phyloP scores from a whole-genome alignment of 176 grass and related monocot genomes.

The Aegilops sharonensis region DNA sequence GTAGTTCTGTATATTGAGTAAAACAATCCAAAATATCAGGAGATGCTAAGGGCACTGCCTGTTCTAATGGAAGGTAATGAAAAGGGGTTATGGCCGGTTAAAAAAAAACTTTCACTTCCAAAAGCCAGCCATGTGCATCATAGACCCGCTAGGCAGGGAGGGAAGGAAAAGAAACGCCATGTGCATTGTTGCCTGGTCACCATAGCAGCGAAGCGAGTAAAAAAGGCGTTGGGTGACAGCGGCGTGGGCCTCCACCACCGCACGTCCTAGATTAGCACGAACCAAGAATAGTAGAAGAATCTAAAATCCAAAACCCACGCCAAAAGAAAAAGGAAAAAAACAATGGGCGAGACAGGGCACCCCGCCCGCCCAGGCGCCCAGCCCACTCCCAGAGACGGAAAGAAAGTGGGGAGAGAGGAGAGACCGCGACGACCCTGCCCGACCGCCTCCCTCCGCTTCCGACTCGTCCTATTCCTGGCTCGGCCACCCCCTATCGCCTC shows the following conservation, averaged over 20 bases:
- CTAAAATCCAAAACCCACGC: conserved; percentile 20
- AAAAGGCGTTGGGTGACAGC: not conserved
- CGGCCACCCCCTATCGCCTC: conserved; percentile 11
- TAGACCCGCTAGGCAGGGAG: too few species aligned
- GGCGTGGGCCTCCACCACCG: conserved; percentile 27
- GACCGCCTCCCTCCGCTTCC: conserved; percentile 16
- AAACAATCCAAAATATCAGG: conserved; percentile 12
- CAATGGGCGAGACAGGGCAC: not conserved
- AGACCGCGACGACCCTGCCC: conserved; percentile 12
- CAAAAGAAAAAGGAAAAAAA: not conserved
- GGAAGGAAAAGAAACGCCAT: too few species aligned
- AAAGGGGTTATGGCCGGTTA: too few species aligned
- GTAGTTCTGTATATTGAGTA: too few species aligned
- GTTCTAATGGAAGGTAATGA: not conserved
- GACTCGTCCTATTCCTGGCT: conserved; percentile 14
- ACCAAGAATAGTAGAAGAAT: conserved; percentile 12
- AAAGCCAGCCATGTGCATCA: too few species aligned
- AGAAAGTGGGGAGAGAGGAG: not conserved
- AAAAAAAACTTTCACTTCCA: too few species aligned
- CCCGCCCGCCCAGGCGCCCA: not conserved
- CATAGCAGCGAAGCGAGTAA: not conserved
- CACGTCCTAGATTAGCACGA: conserved; percentile 32
- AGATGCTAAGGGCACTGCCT: conserved; percentile 7
- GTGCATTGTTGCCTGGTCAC: too few species aligned
- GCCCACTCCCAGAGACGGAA: not conserved